Evolutionary conservation across 169 alveolate genomes (phyloP).

Genomic region (Eimeria praecox): DNA sequence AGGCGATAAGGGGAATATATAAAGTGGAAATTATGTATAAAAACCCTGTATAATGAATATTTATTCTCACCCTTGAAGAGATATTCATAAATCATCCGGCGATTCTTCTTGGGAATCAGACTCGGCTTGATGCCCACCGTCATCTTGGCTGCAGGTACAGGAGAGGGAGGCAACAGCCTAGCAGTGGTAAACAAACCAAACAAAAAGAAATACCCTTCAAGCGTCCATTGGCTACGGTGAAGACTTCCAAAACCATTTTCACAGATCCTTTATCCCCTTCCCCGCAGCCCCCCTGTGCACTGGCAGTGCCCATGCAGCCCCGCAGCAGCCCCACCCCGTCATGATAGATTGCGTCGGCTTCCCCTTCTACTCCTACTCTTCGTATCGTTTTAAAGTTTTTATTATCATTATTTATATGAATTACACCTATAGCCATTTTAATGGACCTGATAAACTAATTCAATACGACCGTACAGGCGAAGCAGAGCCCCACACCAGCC

Average conservation of each 20-base stretch:
- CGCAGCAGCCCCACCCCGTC: not conserved
- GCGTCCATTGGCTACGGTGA: slow-evolving; percentile 36
- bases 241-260: not conserved
- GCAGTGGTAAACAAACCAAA: slow-evolving; percentile 37
- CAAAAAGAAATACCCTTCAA: slow-evolving; percentile 51
- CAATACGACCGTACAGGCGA: not conserved
- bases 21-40: not conserved
- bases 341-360: not conserved
- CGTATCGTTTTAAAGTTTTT: not conserved
- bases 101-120: slow-evolving; percentile 79
- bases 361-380: not conserved
- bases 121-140: slow-evolving; percentile 79
- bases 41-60: no score
- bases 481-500: not conserved
- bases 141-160: slow-evolving; percentile 60
- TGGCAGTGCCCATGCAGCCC: slow-evolving; percentile 24
- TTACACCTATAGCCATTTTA: not conserved
- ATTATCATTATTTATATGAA: not conserved
- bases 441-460: not conserved
- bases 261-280: not conserved
- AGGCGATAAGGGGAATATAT: not conserved
- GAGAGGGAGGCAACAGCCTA: slow-evolving; percentile 5
- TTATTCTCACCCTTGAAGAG: slow-evolving; percentile 79
- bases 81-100: slow-evolving; percentile 79
- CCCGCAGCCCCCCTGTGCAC: slow-evolving; percentile 16